These are phyloP conservation scores for Fusarium mundagurra DNA, from an alignment of 2,329 filamentous ascomycete species.

Conservation along the genomic window DNA sequence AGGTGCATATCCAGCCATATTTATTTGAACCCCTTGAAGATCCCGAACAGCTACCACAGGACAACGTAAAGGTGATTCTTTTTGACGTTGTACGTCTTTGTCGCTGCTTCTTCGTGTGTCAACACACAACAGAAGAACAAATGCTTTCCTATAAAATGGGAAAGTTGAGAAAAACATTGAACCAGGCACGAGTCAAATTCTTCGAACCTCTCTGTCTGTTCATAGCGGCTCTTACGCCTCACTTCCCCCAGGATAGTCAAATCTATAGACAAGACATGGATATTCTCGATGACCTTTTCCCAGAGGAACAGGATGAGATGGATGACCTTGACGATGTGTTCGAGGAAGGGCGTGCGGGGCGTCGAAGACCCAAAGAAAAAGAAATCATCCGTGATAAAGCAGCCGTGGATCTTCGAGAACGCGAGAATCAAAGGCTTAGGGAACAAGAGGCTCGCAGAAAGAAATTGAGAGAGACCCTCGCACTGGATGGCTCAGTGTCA, in stretches of 20 bases:
- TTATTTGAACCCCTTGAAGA: slow-evolving; percentile 27
- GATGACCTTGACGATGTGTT: slow-evolving; percentile 19
- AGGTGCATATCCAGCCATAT: slow-evolving; percentile 24
- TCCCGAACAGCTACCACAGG: slow-evolving; percentile 6
- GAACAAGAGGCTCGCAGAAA: slow-evolving; percentile 64
- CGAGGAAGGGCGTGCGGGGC: slow-evolving; percentile 29
- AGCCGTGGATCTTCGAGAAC: slow-evolving; percentile 63
- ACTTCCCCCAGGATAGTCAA: slow-evolving; percentile 48
- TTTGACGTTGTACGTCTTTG: slow-evolving; percentile 48
- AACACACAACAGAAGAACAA: slow-evolving; percentile 32
- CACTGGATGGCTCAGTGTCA: slow-evolving; percentile 52
- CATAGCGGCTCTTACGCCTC: slow-evolving; percentile 36
- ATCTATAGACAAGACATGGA: slow-evolving; percentile 43
- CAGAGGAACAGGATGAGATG: neutral
- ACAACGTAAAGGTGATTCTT: slow-evolving; percentile 23
- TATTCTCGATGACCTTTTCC: slow-evolving; percentile 30
- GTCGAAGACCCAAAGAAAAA: slow-evolving; percentile 45
- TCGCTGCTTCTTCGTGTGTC: slow-evolving; percentile 44
- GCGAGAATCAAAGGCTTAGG: slow-evolving; percentile 61
- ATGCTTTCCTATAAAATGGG: slow-evolving; percentile 26
- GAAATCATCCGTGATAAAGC: slow-evolving; percentile 51
- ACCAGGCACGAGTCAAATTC: slow-evolving; percentile 3
- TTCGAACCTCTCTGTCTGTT: slow-evolving; percentile 44
- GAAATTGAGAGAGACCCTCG: slow-evolving; percentile 59
- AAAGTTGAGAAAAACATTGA: slow-evolving; percentile 32